A percentile compares a stretch with the other conserved stretches of the same genome.
Conservation (phyloP, 768 basidiomycete species). For the Hygrophoropsis aurantiaca region DNA sequence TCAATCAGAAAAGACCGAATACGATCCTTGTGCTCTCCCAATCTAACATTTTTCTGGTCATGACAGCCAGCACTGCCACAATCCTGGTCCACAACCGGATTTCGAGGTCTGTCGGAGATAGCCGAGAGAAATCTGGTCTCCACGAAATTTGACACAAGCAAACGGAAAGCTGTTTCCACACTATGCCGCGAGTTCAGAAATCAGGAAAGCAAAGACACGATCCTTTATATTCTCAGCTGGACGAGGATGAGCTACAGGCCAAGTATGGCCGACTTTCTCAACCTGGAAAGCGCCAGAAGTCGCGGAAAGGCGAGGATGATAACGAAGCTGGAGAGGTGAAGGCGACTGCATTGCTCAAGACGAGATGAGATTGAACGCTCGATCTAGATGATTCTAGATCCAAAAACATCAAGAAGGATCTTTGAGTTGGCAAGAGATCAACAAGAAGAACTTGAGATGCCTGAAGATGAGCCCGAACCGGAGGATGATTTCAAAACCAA, state of each 20-base stretch:
- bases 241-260: conserved; percentile 70
- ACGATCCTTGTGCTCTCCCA: not conserved
- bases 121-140: not conserved
- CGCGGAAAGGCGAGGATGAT: conserved; percentile 41
- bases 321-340: conserved; percentile 64
- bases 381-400: conserved; percentile 66
- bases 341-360: conserved; percentile 14
- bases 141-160: too few relatives aligned
- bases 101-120: not conserved
- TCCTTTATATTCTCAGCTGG: conserved; percentile 82
- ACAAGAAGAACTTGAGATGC: conserved; percentile 81
- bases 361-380: conserved; percentile 4
- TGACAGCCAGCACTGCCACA: not conserved
- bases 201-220: conserved; percentile 72
- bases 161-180: not conserved
- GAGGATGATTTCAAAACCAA: conserved; percentile 40
- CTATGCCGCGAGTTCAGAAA: conserved; percentile 68
- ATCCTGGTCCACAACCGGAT: not conserved
- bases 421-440: conserved; percentile 92
- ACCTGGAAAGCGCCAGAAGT: conserved; percentile 74
- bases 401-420: conserved; percentile 82
- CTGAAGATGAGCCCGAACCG: conserved; percentile 49
- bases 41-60: not conserved
- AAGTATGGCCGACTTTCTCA: conserved; percentile 79
- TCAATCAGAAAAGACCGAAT: not conserved